Evolutionary conservation across 1,284 basidiomycete species (phyloP), one percentile per base, ranked within the genome.

Genomic region (Lentinula novae-zelandiae): DNA sequence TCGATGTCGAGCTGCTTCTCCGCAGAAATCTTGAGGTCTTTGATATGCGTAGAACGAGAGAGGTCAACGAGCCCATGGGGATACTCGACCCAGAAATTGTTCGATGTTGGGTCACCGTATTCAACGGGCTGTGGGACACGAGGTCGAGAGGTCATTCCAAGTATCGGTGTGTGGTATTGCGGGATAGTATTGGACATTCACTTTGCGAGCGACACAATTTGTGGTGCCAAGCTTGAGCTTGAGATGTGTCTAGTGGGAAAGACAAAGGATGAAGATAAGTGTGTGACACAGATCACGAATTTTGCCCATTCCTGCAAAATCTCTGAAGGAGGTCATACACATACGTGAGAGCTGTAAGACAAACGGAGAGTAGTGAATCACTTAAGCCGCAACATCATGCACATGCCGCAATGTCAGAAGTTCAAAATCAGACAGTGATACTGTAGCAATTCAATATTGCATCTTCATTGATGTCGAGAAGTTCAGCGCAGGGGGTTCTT

Each of bases 51-150:
- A 44, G 60, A 52, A 49, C 85, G 79, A 17, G 85, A 81, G 53
- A 89, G 71, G 69, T 89, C 85, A 36, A 89, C 72, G 34, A 87
- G 76, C 0, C 86, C 86, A 27, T 76, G 78, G 4, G 86, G 84
- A 67, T 87, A 87, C 69, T 89, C 86, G 39, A 86, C 81, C 87
- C 86, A 88, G 70, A 84, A 89, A 12, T 27, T 20, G 57, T 58
- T 52, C 6, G 76, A 78, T 6, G 74, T 70, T n/a, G 75, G 71
- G 66, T 80, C 80, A 49, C 85, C 86, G 66, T 83, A 86, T 68
- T 85, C 79, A 3, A 73, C 76, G 20, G 82, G 72, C 38, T 67
- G 62, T 10, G 75, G 64, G 54, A 85, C 77, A 40, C 64, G 73
- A 17, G 82, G 80, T 60, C 80, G 78, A 53, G 75, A 68, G 53